Percentiles rank a stretch among this genome's conserved stretches.
phyloP scores from a whole-genome alignment of 2,329 filamentous ascomycete genomes.

The Colletotrichum sojae region DNA sequence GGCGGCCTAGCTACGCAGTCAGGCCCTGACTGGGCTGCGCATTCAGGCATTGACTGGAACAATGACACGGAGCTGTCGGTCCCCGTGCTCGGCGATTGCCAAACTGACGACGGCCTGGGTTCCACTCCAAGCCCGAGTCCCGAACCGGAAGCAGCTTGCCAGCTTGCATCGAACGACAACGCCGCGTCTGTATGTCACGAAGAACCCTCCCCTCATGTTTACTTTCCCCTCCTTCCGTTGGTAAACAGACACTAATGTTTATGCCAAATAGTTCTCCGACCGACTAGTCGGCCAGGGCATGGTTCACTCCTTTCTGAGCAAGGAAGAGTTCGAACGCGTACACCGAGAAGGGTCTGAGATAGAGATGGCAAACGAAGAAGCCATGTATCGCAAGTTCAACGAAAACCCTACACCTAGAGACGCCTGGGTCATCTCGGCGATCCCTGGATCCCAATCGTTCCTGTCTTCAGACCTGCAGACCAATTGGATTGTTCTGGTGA shows the following conservation, averaged over 20 bases:
- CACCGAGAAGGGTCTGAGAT: slow-evolving; percentile 28
- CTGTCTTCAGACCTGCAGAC: slow-evolving; percentile 31
- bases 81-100: no score
- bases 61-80: no score
- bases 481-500: slow-evolving; percentile 32
- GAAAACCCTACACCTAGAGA: background rate
- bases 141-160: no score
- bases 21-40: no score
- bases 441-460: slow-evolving; percentile 18
- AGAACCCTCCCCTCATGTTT: background rate
- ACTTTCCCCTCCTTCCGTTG: background rate
- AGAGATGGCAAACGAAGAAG: slow-evolving; percentile 30
- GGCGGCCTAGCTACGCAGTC: background rate
- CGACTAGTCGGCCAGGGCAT: slow-evolving; percentile 24
- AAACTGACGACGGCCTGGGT: no score
- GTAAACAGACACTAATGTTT: background rate
- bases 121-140: no score
- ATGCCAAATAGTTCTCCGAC: background rate
- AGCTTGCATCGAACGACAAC: no score
- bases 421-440: slow-evolving; percentile 24
- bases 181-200: background rate
- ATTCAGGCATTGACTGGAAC: no score
- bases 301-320: slow-evolving; percentile 31
- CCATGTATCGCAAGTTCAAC: slow-evolving; percentile 14
- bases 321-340: slow-evolving; percentile 27